Evolutionary conservation across 306 rosid species (phyloP).

Genomic region (Hippophae gyantsensis): DNA sequence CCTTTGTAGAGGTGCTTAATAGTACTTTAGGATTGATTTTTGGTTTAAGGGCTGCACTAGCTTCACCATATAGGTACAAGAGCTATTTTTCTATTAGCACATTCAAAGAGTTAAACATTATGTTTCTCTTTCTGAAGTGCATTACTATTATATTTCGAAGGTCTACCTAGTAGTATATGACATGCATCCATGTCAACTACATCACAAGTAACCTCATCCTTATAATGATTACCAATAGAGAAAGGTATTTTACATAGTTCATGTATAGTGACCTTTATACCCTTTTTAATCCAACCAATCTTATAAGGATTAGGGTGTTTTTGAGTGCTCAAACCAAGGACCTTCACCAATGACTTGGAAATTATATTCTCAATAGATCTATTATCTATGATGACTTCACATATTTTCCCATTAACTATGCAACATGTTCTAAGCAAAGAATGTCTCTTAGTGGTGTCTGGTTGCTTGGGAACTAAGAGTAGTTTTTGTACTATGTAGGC

Average conservation of each 20-base stretch:
- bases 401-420: background rate
- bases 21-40: too few species aligned
- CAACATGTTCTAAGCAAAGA: background rate
- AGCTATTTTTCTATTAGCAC: too few species aligned
- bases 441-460: background rate
- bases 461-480: too few species aligned
- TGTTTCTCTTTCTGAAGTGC: too few species aligned
- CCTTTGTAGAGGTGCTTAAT: too few species aligned
- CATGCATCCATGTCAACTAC: too few species aligned
- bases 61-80: too few species aligned
- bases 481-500: too few species aligned
- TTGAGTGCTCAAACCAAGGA: background rate
- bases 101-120: too few species aligned
- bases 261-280: background rate
- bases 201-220: background rate
- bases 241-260: background rate
- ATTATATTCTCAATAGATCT: background rate
- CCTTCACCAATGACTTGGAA: background rate
- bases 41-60: too few species aligned
- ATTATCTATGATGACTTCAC: background rate
- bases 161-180: too few species aligned
- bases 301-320: background rate
- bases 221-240: background rate
- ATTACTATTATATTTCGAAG: too few species aligned
- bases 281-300: background rate